phyloP scores from a whole-genome alignment of 2,329 filamentous ascomycete genomes.

The Pseudogymnoascus sp. region DNA sequence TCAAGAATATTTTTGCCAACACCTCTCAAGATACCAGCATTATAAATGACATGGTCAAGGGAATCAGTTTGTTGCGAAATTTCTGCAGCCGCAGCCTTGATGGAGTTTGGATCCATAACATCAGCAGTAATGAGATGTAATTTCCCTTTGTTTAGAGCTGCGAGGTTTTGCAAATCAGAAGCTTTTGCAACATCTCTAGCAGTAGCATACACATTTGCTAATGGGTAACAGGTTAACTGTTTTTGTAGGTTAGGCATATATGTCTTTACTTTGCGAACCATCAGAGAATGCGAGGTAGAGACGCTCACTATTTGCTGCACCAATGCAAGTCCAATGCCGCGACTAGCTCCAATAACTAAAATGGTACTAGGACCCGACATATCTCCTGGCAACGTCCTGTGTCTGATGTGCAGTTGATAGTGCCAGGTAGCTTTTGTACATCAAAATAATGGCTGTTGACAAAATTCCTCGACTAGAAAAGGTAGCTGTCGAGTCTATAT shows the following conservation, averaged over 20 bases:
- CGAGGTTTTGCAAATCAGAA: not conserved
- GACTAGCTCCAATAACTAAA: slow-evolving; percentile 9
- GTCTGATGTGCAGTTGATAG: not conserved
- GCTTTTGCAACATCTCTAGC: slow-evolving; percentile 11
- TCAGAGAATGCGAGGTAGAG: not conserved
- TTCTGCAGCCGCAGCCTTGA: slow-evolving; percentile 8
- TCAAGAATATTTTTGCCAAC: slow-evolving; percentile 6
- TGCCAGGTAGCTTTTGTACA: not conserved
- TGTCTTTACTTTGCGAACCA: not conserved
- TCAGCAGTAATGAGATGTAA: slow-evolving; percentile 11
- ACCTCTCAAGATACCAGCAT: slow-evolving; percentile 9
- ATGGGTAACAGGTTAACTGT: not conserved
- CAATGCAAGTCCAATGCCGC: slow-evolving; percentile 11
- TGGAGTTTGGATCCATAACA: slow-evolving; percentile 7
- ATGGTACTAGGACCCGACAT: not conserved
- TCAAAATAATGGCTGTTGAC: no score
- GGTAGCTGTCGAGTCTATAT: no score
- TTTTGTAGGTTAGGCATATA: not conserved
- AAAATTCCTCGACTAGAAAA: no score
- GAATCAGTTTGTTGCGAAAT: not conserved
- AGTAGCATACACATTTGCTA: slow-evolving; percentile 9
- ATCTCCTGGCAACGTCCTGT: not conserved
- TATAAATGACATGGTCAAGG: slow-evolving; percentile 12
- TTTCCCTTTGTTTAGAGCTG: slow-evolving; percentile 3
- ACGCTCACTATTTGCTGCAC: slow-evolving; percentile 11